Evolutionary conservation across 352 stramenopile species (phyloP).

Genomic region (Thalassiosira delicatula): DNA sequence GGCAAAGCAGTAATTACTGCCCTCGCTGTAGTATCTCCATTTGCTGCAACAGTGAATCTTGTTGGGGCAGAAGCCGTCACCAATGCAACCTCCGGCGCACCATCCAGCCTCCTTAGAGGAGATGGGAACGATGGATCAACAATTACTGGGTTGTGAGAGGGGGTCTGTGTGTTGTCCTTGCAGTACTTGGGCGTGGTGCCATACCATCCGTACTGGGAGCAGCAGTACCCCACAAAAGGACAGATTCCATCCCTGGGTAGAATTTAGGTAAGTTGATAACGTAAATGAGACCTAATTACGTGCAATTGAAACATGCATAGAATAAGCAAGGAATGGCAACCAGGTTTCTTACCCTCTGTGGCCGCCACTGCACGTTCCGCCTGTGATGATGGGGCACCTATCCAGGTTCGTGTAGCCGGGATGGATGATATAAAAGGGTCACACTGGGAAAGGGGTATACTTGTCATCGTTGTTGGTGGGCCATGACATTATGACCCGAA

Average conservation of each 20-base stretch:
- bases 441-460: no score
- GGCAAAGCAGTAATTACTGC: slow-evolving; percentile 52
- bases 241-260: slow-evolving; percentile 46
- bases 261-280: no score
- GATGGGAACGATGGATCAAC: slow-evolving; percentile 32
- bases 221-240: slow-evolving; percentile 52
- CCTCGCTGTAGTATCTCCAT: slow-evolving; percentile 54
- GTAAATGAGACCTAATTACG: no score
- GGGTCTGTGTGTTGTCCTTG: slow-evolving; percentile 28
- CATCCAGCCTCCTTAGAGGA: slow-evolving; percentile 49
- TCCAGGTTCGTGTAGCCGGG: slow-evolving; percentile 41
- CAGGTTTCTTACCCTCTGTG: no score
- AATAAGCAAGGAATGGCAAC: slow-evolving; percentile 25
- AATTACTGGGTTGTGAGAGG: slow-evolving; percentile 25
- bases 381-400: slow-evolving; percentile 40
- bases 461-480: no score
- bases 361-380: slow-evolving; percentile 56
- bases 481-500: no score
- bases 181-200: slow-evolving; percentile 40
- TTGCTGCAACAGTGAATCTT: slow-evolving; percentile 46
- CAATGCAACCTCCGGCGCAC: slow-evolving; percentile 38
- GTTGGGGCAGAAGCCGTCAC: slow-evolving; percentile 58
- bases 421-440: no score
- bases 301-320: no score
- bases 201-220: slow-evolving; percentile 50